Percentiles rank a stretch among this genome's conserved stretches.
Evolutionary conservation across 345 rosid genomes (phyloP).

Genomic region (Citrus reticulata): DNA sequence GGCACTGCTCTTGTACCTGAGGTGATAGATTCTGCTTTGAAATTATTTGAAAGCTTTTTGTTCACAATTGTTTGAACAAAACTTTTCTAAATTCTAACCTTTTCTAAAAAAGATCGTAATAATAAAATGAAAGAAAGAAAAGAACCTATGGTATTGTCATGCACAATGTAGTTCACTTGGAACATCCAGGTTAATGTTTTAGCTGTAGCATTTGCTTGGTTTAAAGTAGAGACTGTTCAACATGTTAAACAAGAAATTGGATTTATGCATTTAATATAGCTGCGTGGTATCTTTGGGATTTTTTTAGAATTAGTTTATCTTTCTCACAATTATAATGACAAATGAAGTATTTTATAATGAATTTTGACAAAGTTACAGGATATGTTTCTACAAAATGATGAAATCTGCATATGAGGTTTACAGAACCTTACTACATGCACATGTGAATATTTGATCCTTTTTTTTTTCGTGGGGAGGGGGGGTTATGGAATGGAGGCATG

Average conservation of each 20-base stretch:
- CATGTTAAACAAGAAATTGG: not conserved
- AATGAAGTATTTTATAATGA: not conserved
- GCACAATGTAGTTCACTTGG: not conserved
- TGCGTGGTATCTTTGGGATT: not conserved
- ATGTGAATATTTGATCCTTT: not conserved
- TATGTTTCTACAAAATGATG: not conserved
- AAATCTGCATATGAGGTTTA: not conserved
- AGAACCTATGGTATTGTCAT: not conserved
- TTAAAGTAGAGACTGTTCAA: not conserved
- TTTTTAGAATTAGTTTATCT: not conserved
- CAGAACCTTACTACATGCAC: not conserved
- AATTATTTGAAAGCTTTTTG: conserved; percentile 1
- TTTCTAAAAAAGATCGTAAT: not conserved
- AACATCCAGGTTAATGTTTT: not conserved
- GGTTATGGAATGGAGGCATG: not conserved
- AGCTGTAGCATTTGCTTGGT: not conserved
- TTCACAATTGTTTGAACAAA: not conserved
- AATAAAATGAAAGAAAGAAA: not conserved
- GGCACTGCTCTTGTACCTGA: conserved; percentile 78
- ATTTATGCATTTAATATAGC: not conserved
- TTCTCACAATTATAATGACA: not conserved
- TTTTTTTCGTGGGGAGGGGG: not conserved
- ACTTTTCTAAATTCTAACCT: not conserved
- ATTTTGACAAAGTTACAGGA: not conserved
- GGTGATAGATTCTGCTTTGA: conserved; percentile 36